These are phyloP conservation scores for Monosporascus sp. DNA, from an alignment of 2,329 filamentous ascomycete species.

Conservation along the genomic window DNA sequence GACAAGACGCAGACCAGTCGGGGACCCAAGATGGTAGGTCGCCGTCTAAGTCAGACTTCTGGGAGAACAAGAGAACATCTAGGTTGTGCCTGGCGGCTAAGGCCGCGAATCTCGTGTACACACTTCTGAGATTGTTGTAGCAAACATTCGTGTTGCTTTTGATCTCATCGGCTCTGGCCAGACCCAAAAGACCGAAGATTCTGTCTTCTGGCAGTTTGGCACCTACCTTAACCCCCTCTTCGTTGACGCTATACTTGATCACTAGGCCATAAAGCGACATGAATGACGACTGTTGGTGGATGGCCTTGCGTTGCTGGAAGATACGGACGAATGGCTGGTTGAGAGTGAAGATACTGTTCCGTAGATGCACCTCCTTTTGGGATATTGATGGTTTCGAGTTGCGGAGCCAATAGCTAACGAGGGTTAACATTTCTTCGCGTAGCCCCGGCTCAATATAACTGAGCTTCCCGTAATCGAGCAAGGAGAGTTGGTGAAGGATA, in stretches of 20 bases:
- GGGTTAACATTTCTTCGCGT: background rate
- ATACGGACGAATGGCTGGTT: conserved; percentile 18
- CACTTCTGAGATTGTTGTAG: conserved; percentile 3
- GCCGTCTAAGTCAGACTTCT: conserved; percentile 16
- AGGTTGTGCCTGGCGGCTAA: conserved; percentile 17
- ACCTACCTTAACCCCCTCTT: conserved; percentile 17
- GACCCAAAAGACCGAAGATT: conserved; percentile 27
- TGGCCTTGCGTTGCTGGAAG: conserved; percentile 24
- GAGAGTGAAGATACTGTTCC: conserved; percentile 17
- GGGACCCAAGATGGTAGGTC: conserved; percentile 29
- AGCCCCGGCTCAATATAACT: too few species aligned
- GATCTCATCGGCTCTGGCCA: conserved; percentile 18
- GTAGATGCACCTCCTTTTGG: conserved; percentile 8
- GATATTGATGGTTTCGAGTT: conserved; percentile 5
- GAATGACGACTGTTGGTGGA: conserved; percentile 13
- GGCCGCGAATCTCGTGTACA: conserved; percentile 9
- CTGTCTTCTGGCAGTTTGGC: conserved; percentile 25
- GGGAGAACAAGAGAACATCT: conserved; percentile 26
- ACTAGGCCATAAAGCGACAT: conserved; percentile 22
- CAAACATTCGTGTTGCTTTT: conserved; percentile 7
- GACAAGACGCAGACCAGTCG: conserved; percentile 23
- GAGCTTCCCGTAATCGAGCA: too few species aligned
- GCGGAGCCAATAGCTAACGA: conserved; percentile 15
- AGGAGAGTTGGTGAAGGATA: background rate
- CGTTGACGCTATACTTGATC: conserved; percentile 26